Base-by-base conservation (phyloP, 495 filamentous ascomycete genomes). In the Hypomontagnella monticulosa region DNA sequence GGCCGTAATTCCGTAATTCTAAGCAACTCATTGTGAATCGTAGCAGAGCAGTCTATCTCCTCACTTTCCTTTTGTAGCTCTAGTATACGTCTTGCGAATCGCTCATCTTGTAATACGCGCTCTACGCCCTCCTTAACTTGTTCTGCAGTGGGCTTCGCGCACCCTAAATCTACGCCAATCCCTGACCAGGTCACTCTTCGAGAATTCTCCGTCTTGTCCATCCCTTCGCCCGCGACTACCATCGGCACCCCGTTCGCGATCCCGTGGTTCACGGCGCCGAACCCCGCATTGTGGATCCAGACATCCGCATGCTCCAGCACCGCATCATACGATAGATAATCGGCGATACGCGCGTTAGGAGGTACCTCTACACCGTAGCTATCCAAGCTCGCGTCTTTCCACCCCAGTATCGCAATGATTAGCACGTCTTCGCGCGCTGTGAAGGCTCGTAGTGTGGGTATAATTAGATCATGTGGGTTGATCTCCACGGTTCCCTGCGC, bases 271-370 rank as follows among this genome's bases (percentile, higher is more conserved):
- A 79, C 70, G 4, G 71, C 72, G 27, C 76, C 76, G 51, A 78
- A 80, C 0, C 78, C 78, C 7, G 67, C 78, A 41, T 78, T 80
- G 59, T 69, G 69, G 1, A 80, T 50, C 49, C 76, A 79, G 3
- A 77, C 73, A 42, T 78, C 72, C 1, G 72, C 50, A 46, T 76
- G 60, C 14, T 74, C 71, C 7, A 80, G 65, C 15, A 72, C 54
- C 4, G 61, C 66, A 54, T 79, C 75, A 54, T 77, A 80, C 10
- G 71, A 65, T 6, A 80, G 50, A 43, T 75, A 80, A 41, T 78
- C 75, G 1, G 67, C 61, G 0, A 79, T 55, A 14, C 63, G 67
- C 6, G 63, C 57, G 49, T 80, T 79, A 1, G 36, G 9, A 3
- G 76, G 76, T 11, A 71, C 18, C 0, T 41, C 16, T 7, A 56